These are phyloP conservation scores for Lentinula edodes DNA, from an alignment of 768 basidiomycete species.

Conservation along the genomic window DNA sequence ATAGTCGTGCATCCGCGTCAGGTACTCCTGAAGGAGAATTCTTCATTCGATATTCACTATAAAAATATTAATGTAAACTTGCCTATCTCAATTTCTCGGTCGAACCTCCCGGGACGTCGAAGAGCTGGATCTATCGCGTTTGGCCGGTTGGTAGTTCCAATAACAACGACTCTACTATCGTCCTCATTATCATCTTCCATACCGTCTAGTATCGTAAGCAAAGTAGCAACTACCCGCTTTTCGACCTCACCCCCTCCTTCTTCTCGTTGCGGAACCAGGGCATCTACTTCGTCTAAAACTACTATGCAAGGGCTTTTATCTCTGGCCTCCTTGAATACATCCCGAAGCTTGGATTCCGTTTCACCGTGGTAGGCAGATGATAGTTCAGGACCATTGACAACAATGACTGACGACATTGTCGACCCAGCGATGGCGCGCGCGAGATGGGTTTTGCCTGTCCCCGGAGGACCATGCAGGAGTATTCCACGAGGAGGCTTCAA, in stretches of 20 bases:
- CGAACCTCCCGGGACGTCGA: slow-evolving; percentile 84
- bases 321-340: slow-evolving; percentile 83
- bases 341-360: slow-evolving; percentile 86
- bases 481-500: slow-evolving; percentile 97
- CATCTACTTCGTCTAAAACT: slow-evolving; percentile 94
- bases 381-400: slow-evolving; percentile 93
- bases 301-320: slow-evolving; percentile 85
- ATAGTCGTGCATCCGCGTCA: slow-evolving; percentile 74
- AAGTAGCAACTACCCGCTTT: slow-evolving; percentile 89
- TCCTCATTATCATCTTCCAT: slow-evolving; percentile 51
- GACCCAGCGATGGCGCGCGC: slow-evolving; percentile 92
- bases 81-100: slow-evolving; percentile 39
- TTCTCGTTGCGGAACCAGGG: slow-evolving; percentile 85
- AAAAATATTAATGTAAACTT: neutral
- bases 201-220: slow-evolving; percentile 93
- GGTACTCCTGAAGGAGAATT: slow-evolving; percentile 62
- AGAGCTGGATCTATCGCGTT: slow-evolving; percentile 95
- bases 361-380: slow-evolving; percentile 97
- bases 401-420: slow-evolving; percentile 80
- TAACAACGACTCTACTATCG: slow-evolving; percentile 74
- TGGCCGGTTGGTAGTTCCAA: slow-evolving; percentile 93
- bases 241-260: slow-evolving; percentile 93
- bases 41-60: neutral
- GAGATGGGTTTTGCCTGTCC: slow-evolving; percentile 96
- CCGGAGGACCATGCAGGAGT: slow-evolving; percentile 91